Base-by-base conservation (phyloP, 352 stramenopile genomes). In the Phytophthora pluvialis region DNA sequence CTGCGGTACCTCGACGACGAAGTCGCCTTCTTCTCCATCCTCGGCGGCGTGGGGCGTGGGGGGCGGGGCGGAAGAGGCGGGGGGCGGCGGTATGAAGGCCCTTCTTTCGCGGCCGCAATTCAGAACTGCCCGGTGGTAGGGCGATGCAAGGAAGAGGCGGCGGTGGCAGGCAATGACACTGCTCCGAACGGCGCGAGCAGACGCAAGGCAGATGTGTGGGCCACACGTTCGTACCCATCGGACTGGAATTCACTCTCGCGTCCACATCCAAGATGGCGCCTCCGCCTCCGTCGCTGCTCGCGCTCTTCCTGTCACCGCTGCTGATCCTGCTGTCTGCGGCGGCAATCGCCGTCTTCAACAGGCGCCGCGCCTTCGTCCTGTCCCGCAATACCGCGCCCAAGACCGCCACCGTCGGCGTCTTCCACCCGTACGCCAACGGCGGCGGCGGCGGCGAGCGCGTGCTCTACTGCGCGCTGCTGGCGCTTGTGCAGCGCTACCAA, bases 371-470 rank as follows among this genome's bases (percentile, higher is more conserved):
- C n/a, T 88, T 82, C 29, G 50, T 64, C 21, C 67, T 65, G 5
- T 72, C 79, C 18, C 60, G 66, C 36, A 72, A 78, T 35, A 28
- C 6, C 11, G 8, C 35, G 8, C 51, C 33, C 5, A 50, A 45
- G 33, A 50, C 70, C 36, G 51, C 77, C 18, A 91, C 76, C 1
- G 73, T 98, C 53, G 94, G 82, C 33, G 93, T 99, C 61, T 98
- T 98, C 77, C 96, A 99, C 72, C 97, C 94, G 32, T 96, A 98
- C 73, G 97, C 95, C 36, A 94, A 98, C 55, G 88, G 86, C 33
- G 97, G 98, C 32, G 98, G 98, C 21, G 98, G 98, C 38, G 98
- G 98, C 33, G 98, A 99, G 74, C 94, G 98, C 49, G 98, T 99
- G 16, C 83, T 99, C 28, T 99, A 98, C 92, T 98, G 97, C 62